Base-by-base conservation (phyloP, 2,329 filamentous ascomycete genomes). In the Trichoderma endophyticum region DNA sequence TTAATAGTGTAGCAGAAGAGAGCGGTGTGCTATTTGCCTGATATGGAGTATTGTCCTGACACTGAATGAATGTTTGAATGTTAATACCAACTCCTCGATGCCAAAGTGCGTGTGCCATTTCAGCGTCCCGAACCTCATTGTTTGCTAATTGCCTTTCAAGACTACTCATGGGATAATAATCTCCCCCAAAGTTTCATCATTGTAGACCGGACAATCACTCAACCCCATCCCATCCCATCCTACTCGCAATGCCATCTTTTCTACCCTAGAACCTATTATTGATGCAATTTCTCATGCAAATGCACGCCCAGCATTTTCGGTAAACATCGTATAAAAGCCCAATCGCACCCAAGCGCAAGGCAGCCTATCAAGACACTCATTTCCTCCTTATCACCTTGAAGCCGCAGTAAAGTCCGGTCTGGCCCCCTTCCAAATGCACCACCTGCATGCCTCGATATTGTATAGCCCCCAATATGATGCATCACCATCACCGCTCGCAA, bases 401-500 rank as follows among this genome's bases (percentile, higher is more conserved):
- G 57, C 57, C 57, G 57, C 57, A 60, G 21, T 14, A 60, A 34
- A 34, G 7, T 32, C 30, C 57, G 18, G 9, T 7, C 18, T 21
- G 39, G 39, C 11, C n/a, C 18, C 30, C 18, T n/a, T 32, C n/a
- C 30, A 21, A 12, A 60, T 60, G 57, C 57, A 60, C 9, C 24
- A 28, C 51, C 51, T 56, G 51, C 51, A 28, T 12, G 21, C 15
- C 28, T 60, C 30, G 30, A 21, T 60, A 24, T 54, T 21, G 48
- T 32, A 3, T 28, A 8, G 15, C 57, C 57, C 28, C 15, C 28
- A 60, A 60, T 4, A n/a, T 60, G 28, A 60, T 32, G 4, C 56
- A 59, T 59, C 56, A 21, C 30, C 57, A 34, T 34, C 30, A 34
- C 57, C 57, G 32, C 57, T 60, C 57, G 18, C n/a, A 21, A 51